phyloP scores from a whole-genome alignment of 768 basidiomycete genomes.

The Tricholoma terreum region DNA sequence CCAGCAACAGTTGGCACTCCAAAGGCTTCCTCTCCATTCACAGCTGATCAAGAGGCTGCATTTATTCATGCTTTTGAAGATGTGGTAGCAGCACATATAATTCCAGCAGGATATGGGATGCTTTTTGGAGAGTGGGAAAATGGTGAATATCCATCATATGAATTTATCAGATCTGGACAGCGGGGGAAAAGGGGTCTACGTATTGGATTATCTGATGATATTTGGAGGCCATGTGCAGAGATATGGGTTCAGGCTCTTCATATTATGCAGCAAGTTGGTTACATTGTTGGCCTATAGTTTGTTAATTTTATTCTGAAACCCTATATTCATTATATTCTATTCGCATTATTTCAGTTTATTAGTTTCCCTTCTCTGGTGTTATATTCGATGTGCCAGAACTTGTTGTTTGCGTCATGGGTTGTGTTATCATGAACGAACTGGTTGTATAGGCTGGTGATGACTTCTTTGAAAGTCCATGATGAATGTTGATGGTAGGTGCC shows the following conservation, averaged over 20 bases:
- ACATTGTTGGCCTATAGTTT: no score
- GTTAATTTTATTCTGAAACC: no score
- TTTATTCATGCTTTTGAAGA: constrained; percentile 5
- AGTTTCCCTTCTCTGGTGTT: no score
- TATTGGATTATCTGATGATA: not conserved
- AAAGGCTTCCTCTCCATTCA: constrained; percentile 24
- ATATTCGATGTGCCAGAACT: no score
- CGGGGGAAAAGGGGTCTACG: constrained; percentile 7
- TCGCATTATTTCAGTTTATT: no score
- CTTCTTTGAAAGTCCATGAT: no score
- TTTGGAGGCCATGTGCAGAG: not conserved
- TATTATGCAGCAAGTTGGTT: not conserved
- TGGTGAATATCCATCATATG: constrained; percentile 5
- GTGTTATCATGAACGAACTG: no score
- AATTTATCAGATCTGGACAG: constrained; percentile 10
- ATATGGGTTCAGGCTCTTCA: not conserved
- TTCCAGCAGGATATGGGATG: constrained; percentile 13
- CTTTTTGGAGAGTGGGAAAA: constrained; percentile 15
- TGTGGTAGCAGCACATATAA: not conserved
- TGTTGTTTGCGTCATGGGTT: no score
- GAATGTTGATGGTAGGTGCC: no score
- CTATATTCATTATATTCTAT: no score
- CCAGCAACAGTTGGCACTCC: no score
- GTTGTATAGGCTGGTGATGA: no score
- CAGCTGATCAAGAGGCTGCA: not conserved